phyloP scores from a whole-genome alignment of 1,139 yeast genomes.

The Diutina siamensis region DNA sequence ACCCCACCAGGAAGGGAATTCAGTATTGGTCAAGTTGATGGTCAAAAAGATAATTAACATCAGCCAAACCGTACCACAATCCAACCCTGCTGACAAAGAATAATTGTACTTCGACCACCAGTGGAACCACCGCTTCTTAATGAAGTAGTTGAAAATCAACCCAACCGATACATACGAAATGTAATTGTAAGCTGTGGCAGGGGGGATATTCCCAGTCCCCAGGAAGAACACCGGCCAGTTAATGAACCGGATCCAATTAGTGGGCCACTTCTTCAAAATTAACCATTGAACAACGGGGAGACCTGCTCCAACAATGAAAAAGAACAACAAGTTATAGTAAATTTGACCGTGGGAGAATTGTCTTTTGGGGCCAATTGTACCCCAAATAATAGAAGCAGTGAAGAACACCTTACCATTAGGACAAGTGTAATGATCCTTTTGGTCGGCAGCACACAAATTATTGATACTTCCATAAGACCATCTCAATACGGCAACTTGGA shows the following conservation, averaged over 20 bases:
- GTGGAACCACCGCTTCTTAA: slow-evolving; percentile 32
- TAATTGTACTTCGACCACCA: slow-evolving; percentile 29
- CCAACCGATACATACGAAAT: slow-evolving; percentile 28
- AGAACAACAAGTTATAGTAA: slow-evolving; percentile 33
- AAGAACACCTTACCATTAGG: slow-evolving; percentile 37
- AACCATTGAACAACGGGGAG: slow-evolving; percentile 34
- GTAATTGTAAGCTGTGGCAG: slow-evolving; percentile 35
- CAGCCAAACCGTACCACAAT: slow-evolving; percentile 37
- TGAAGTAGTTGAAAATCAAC: slow-evolving; percentile 37
- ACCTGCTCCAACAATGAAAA: slow-evolving; percentile 26
- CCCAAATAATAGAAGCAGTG: slow-evolving; percentile 54
- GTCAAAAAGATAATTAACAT: slow-evolving; percentile 12
- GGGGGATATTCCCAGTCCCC: slow-evolving; percentile 37
- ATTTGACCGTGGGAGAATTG: slow-evolving; percentile 21
- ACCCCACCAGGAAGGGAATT: slow-evolving; percentile 18
- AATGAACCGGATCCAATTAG: slow-evolving; percentile 30
- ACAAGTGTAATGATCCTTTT: slow-evolving; percentile 26
- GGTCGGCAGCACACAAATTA: slow-evolving; percentile 36
- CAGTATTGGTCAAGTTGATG: slow-evolving; percentile 18
- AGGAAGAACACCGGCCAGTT: slow-evolving; percentile 39
- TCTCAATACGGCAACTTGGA: slow-evolving; percentile 33
- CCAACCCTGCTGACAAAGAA: slow-evolving; percentile 13
- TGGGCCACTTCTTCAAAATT: slow-evolving; percentile 36
- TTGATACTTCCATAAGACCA: slow-evolving; percentile 30
- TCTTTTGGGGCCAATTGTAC: slow-evolving; percentile 48